A percentile compares a stretch with the other conserved stretches of the same genome.
Conservation (phyloP, 306 rosid species). For the Hylodesmum podocarpum region DNA sequence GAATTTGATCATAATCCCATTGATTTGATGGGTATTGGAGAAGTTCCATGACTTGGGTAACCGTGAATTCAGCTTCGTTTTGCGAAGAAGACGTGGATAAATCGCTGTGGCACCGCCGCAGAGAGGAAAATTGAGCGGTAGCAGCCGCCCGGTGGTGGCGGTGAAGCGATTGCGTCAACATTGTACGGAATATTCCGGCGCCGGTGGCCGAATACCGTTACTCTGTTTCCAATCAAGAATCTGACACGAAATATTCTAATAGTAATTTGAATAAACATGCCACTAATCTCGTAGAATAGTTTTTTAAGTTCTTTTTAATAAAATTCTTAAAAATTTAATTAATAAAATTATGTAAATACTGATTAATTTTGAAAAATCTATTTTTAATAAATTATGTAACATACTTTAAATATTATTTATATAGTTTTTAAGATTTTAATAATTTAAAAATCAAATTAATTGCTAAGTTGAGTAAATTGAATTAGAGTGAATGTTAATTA, state of each 20-base stretch:
- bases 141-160: background rate
- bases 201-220: background rate
- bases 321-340: no score
- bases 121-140: background rate
- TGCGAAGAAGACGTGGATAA: background rate
- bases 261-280: no score
- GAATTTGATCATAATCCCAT: constrained; percentile 48
- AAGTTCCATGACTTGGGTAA: constrained; percentile 47
- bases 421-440: no score
- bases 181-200: background rate
- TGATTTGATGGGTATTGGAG: constrained; percentile 46
- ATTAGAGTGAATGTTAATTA: no score
- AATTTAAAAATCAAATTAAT: no score
- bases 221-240: background rate
- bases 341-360: no score
- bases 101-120: constrained; percentile 10
- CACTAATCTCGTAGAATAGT: no score
- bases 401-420: no score
- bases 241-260: background rate
- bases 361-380: no score
- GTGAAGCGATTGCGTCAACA: constrained; percentile 29
- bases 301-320: no score
- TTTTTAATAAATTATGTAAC: no score
- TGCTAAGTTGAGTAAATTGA: no score
- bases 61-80: constrained; percentile 31